Evolutionary conservation across 768 basidiomycete species (phyloP), one percentile per base, ranked within the genome.

Genomic region (Lactarius hengduanensis): DNA sequence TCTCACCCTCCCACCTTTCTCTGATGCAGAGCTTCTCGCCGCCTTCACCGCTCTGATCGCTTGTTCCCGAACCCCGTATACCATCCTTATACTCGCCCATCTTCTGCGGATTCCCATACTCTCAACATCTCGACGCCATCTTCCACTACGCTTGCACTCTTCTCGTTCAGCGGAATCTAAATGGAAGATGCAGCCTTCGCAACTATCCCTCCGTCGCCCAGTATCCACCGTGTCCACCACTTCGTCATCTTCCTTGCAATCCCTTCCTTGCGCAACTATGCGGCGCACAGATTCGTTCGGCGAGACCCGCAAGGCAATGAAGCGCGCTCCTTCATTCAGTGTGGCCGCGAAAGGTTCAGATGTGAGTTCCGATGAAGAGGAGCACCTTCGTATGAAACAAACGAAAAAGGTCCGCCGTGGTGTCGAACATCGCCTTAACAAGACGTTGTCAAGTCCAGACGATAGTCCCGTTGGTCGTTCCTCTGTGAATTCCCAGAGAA

Each of bases 1-100:
- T 50, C 47, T 50, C 22, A 50, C 18, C 4, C 4, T 22, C 22
- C 22, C 47, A 15, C 11, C 22, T 50, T 50, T 50, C 11, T 53
- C 4, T 64, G 9, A 57, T 53, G 45, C 60, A 69, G 54, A 26
- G 59, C 69, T 69, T 58, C 66, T 67, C 63, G 55, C 61, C 64
- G 69, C 71, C 70, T 73, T 53, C 68, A 41, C 64, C 63, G 60
- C 73, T 91, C 72, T 85, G 70, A 69, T 41, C 69, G 67, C 40
- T 43, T 88, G 63, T 81, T 91, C 57, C 89, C 84, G 81, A 70
- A 80, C 84, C 60, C 88, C 87, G 66, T 84, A 81, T 69, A 76
- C 79, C 57, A 80, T 86, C 71, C 74, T 78, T 69, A 84, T 77
- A 65, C 76, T 78, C 26, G 70, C 73, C 64, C 86, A 82, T 73